Conservation (phyloP, 164 flowering plant species). For the Stephania cephalantha region DNA sequence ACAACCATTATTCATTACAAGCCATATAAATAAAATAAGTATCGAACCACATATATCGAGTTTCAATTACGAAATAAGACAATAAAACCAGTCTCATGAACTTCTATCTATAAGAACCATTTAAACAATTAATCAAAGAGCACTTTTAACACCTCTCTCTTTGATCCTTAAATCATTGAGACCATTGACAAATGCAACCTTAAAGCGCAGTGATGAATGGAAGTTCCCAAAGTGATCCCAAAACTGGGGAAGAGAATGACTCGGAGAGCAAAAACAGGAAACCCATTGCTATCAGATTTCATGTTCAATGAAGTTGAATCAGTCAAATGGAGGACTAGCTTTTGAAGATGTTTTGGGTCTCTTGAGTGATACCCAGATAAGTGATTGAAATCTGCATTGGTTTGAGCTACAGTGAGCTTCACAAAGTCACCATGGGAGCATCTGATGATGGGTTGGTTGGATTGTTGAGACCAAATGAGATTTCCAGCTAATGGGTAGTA, state of each 20-base stretch:
- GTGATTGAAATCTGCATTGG: constrained; percentile 17
- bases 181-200: constrained; percentile 1
- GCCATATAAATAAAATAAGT: no score
- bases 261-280: constrained; percentile 28
- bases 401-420: constrained; percentile 24
- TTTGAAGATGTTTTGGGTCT: constrained; percentile 14
- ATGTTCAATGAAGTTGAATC: neutral
- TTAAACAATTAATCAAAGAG: no score
- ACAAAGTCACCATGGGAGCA: constrained; percentile 32
- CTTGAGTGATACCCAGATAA: constrained; percentile 16
- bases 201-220: constrained; percentile 28
- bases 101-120: no score
- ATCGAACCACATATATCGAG: no score
- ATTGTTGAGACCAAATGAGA: constrained; percentile 19
- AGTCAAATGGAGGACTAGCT: constrained; percentile 26
- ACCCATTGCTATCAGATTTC: no score
- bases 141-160: no score
- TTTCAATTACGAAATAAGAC: no score
- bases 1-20: no score
- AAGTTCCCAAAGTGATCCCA: constrained; percentile 25
- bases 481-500: constrained; percentile 30
- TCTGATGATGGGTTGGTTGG: constrained; percentile 19
- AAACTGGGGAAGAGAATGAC: constrained; percentile 29
- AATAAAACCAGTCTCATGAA: no score
- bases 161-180: neutral